phyloP scores from a whole-genome alignment of 2,329 filamentous ascomycete genomes.

The Fusarium succisae region DNA sequence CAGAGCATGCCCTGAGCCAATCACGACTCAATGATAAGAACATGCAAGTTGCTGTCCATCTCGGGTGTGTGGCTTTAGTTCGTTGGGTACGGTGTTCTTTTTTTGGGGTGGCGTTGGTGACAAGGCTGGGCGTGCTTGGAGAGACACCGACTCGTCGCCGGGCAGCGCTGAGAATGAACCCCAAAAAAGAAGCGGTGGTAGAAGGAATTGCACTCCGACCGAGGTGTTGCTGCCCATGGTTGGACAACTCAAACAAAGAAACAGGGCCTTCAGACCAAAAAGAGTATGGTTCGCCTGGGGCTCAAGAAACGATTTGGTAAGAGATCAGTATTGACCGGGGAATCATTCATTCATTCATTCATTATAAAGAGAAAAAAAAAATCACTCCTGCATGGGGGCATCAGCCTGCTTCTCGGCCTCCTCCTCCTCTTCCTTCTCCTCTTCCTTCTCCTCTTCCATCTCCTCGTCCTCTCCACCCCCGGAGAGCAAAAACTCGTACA shows the following conservation, averaged over 20 bases:
- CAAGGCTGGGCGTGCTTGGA: conserved; percentile 26
- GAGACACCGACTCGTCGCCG: conserved; percentile 24
- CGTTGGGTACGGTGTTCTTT: conserved; percentile 32
- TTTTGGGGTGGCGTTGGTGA: conserved; percentile 35
- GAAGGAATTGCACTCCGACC: conserved; percentile 16
- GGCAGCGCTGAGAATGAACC: conserved; percentile 12
- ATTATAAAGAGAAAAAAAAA: too few species aligned
- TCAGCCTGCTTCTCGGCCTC: too few species aligned
- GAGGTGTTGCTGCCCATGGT: conserved; percentile 21
- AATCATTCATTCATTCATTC: too few species aligned
- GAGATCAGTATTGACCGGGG: conserved; percentile 8
- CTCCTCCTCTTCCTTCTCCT: too few species aligned
- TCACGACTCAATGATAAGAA: conserved; percentile 45
- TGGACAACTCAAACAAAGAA: conserved; percentile 33
- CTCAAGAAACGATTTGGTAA: conserved; percentile 43
- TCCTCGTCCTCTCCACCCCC: too few species aligned
- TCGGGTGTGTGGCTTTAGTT: conserved; percentile 23
- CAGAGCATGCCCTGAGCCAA: conserved; percentile 44
- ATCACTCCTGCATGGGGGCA: too few species aligned
- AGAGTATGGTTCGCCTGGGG: conserved; percentile 26
- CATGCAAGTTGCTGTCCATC: conserved; percentile 4
- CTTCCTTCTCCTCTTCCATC: too few species aligned
- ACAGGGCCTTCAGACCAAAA: conserved; percentile 31
- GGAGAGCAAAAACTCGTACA: too few species aligned
- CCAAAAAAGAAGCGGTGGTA: conserved; percentile 25